Evolutionary conservation across 768 basidiomycete genomes (phyloP), one percentile per base, ranked within the genome.

Genomic region (Amanita jacksonii): DNA sequence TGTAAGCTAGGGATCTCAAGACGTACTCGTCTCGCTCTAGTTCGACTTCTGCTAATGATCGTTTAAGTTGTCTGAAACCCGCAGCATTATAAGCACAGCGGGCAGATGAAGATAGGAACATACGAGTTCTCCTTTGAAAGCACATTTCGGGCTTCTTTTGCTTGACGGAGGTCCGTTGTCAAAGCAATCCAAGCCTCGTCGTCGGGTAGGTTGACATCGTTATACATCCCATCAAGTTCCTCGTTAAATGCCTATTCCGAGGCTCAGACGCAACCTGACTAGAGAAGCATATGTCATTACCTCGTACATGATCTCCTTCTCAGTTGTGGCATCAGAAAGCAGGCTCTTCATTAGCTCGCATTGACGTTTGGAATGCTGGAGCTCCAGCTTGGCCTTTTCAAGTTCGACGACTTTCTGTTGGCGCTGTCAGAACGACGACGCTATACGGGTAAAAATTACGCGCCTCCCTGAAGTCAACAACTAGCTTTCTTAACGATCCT

Each of bases 301-400:
- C 70, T 91, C 85, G 51, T 92, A 93, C 75, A 94, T 84, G 58
- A 90, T 85, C 54, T 92, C 87, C 61, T 93, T 86, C 66, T 96
- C 92, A 1, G 79, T 73, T 7, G 82, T 85, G 24, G 79, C 76
- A 54, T 93, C 85, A 13, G 73, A 70, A 10, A 90, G 68, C 22
- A 92, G 69, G 51, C 76, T 77, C 60, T 87, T 87, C 3, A 91
- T 76, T 22, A 90, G 64, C 52, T 86, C 87, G 49, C 79, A 81
- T 58, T 88, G 85, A 13, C 85, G 74, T 51, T 74, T 81, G 13
- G 75, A 62, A 50, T 74, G 79, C 54, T 81, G 75, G 23, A 91
- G 67, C 49, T 90, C 86, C 20, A 73, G 59, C 41, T 72, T 70
- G 16, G 73, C 60, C 45, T 69, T 73, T 53, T 84, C 81, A 3